These are phyloP conservation scores for Zopfia rhizophila DNA, from an alignment of 2,329 filamentous ascomycete genomes.

Conservation along the genomic window DNA sequence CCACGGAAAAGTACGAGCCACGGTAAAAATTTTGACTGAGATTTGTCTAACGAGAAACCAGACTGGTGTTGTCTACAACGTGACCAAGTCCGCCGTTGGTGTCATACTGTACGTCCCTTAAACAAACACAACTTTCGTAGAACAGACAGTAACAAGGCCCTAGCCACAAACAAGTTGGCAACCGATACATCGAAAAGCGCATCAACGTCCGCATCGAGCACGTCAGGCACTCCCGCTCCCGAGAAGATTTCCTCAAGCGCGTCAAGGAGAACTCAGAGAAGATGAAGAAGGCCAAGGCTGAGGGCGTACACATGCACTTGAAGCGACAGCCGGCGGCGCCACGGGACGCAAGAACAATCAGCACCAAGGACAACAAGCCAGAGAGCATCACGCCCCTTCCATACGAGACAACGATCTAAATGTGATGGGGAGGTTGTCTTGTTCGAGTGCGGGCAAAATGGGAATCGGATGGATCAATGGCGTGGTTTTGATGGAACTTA, in stretches of 20 bases:
- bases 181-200: constrained; percentile 99
- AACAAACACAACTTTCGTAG: neutral
- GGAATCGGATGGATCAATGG: constrained; percentile 51
- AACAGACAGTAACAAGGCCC: constrained; percentile 30
- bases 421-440: constrained; percentile 36
- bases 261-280: constrained; percentile 96
- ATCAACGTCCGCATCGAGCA: constrained; percentile 99
- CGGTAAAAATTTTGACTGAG: neutral
- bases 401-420: constrained; percentile 99
- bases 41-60: no score
- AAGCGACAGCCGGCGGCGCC: constrained; percentile 89
- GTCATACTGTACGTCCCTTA: constrained; percentile 76
- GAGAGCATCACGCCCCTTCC: constrained; percentile 91
- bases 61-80: constrained; percentile 95
- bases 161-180: constrained; percentile 94
- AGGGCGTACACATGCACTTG: constrained; percentile 86
- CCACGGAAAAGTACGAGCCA: constrained; percentile 91
- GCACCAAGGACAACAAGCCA: constrained; percentile 81
- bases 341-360: constrained; percentile 82
- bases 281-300: constrained; percentile 91
- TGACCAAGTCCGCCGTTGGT: constrained; percentile 96
- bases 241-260: constrained; percentile 94
- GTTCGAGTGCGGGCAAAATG: constrained; percentile 46
- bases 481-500: constrained; percentile 53
- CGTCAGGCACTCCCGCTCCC: constrained; percentile 91